These are phyloP conservation scores for Wickerhamomyces mucosus DNA, from an alignment of 805 yeast species.

Conservation along the genomic window DNA sequence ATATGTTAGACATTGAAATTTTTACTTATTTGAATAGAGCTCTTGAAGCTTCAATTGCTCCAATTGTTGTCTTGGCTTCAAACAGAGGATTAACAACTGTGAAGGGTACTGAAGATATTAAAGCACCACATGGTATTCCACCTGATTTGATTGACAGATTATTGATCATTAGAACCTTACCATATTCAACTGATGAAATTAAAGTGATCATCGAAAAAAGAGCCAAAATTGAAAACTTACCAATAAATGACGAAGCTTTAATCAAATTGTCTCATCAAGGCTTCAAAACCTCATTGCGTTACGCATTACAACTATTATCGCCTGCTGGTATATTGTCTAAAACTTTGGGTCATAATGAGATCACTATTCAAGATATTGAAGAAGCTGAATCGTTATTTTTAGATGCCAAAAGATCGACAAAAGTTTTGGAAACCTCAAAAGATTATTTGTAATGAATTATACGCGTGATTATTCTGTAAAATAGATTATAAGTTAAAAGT, in stretches of 20 bases:
- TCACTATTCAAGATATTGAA: conserved; percentile 62
- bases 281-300: conserved; percentile 71
- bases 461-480: too few relatives aligned
- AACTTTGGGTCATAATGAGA: conserved; percentile 61
- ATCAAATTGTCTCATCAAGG: conserved; percentile 70
- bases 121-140: conserved; percentile 95
- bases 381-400: conserved; percentile 77
- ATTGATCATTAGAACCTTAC: conserved; percentile 83
- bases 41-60: conserved; percentile 83
- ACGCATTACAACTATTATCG: conserved; percentile 81
- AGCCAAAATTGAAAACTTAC: conserved; percentile 66
- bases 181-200: conserved; percentile 81
- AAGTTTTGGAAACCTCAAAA: conserved; percentile 37
- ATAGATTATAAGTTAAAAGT: too few relatives aligned
- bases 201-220: conserved; percentile 75
- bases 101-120: conserved; percentile 79
- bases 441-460: conserved; percentile 28
- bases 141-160: conserved; percentile 89
- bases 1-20: conserved; percentile 96
- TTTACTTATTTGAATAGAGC: conserved; percentile 94
- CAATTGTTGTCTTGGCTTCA: conserved; percentile 91
- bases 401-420: conserved; percentile 77
- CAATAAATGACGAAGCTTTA: conserved; percentile 59
- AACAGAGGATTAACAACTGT: conserved; percentile 90
- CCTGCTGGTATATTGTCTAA: conserved; percentile 83